These are phyloP conservation scores for Heritiera fomes DNA, from an alignment of 345 rosid genomes.

Conservation along the genomic window DNA sequence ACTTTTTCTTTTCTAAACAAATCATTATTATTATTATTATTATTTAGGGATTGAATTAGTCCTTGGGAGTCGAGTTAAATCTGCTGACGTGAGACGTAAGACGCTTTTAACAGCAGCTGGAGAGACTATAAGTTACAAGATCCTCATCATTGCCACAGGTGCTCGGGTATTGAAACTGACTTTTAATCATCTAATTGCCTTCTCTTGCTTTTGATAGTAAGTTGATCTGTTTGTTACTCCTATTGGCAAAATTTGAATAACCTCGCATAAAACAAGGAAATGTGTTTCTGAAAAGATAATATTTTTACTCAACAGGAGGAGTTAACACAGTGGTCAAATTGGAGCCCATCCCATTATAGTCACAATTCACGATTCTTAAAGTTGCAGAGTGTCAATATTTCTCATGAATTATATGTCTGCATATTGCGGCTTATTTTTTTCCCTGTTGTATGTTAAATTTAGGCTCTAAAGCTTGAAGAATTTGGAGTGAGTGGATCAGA, in stretches of 20 bases:
- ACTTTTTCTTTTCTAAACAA: background rate
- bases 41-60: conserved; percentile 86
- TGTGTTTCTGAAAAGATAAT: background rate
- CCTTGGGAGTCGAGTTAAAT: conserved; percentile 86
- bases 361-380: background rate
- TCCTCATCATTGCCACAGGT: conserved; percentile 92
- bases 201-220: background rate
- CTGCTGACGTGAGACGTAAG: conserved; percentile 85
- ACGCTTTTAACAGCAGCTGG: conserved; percentile 83
- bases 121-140: conserved; percentile 89
- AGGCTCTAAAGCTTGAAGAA: conserved; percentile 97
- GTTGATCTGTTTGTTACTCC: background rate
- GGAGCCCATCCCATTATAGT: background rate
- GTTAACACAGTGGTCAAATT: background rate
- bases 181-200: conserved; percentile 20
- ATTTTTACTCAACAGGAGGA: background rate
- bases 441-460: conserved; percentile 2
- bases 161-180: conserved; percentile 81
- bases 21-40: conserved; percentile 1
- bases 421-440: conserved; percentile 1
- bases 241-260: background rate
- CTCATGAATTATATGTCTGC: background rate
- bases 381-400: background rate
- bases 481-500: conserved; percentile 85
- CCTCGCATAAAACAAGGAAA: background rate